Conservation (phyloP, 768 basidiomycete genomes). For the Suillus spraguei region DNA sequence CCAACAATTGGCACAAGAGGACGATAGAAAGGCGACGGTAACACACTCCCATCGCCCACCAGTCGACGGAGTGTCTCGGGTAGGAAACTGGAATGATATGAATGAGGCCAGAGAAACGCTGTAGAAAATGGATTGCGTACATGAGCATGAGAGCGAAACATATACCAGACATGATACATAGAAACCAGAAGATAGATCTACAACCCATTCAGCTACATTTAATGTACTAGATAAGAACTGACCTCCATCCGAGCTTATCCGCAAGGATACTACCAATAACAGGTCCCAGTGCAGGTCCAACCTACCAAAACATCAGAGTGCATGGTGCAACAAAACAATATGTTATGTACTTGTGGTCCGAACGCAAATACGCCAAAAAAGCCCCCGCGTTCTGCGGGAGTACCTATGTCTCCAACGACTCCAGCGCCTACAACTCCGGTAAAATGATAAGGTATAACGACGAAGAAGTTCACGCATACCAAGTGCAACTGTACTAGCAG, state of each 20-base stretch:
- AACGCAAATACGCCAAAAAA: conserved; percentile 69
- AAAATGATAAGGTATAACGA: not conserved
- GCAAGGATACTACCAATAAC: conserved; percentile 54
- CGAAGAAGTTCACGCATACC: conserved; percentile 39
- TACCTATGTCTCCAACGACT: conserved; percentile 77
- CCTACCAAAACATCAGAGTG: conserved; percentile 26
- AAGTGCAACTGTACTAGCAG: conserved; percentile 76
- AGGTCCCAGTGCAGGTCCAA: conserved; percentile 52
- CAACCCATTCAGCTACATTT: conserved; percentile 2
- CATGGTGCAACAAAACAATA: not conserved
- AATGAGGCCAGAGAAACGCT: conserved; percentile 22
- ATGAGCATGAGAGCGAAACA: conserved; percentile 52
- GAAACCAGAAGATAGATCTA: conserved; percentile 67
- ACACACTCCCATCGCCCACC: conserved; percentile 32
- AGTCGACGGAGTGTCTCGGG: conserved; percentile 25
- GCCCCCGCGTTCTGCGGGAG: conserved; percentile 70
- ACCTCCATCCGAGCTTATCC: conserved; percentile 63
- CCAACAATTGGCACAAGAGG: conserved; percentile 31
- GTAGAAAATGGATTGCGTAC: conserved; percentile 32
- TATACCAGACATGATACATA: conserved; percentile 48
- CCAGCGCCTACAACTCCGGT: conserved; percentile 55
- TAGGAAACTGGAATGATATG: conserved; percentile 36
- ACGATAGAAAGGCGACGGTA: conserved; percentile 27
- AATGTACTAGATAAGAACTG: conserved; percentile 6
- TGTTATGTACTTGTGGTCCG: conserved; percentile 56